Conservation (phyloP, 2,329 filamentous ascomycete genomes). For the Phyllosticta capitalensis region DNA sequence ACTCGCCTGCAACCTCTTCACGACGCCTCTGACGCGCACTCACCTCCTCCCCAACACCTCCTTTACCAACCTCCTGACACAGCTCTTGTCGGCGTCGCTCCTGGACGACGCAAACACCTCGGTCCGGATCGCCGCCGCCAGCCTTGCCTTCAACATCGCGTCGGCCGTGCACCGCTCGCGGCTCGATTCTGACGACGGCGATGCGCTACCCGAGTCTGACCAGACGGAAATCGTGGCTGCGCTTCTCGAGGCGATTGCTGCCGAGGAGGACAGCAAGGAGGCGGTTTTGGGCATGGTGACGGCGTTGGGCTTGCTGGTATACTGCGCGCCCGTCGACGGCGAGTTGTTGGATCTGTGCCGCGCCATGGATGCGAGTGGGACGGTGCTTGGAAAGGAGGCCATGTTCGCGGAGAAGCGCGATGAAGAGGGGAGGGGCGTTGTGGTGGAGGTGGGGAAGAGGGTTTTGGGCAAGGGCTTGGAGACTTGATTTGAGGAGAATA, state of each 20-base stretch:
- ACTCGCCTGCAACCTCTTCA: conserved; percentile 76
- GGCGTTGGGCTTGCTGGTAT: conserved; percentile 66
- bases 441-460: conserved; percentile 7
- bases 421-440: background rate
- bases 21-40: conserved; percentile 58
- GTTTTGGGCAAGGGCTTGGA: conserved; percentile 8
- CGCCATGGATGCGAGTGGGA: conserved; percentile 56
- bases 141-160: conserved; percentile 74
- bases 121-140: conserved; percentile 71
- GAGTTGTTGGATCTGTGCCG: conserved; percentile 72
- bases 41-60: conserved; percentile 47
- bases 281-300: conserved; percentile 68
- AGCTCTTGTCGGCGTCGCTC: conserved; percentile 67
- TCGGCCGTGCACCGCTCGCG: conserved; percentile 59
- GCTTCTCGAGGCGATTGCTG: conserved; percentile 60
- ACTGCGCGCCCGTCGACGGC: conserved; percentile 58
- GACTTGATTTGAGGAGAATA: conserved; percentile 1
- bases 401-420: conserved; percentile 1
- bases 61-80: conserved; percentile 44
- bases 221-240: conserved; percentile 77
- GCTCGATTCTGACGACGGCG: conserved; percentile 28
- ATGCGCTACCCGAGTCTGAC: conserved; percentile 55
- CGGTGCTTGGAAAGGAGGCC: conserved; percentile 1
- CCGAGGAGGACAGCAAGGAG: conserved; percentile 48
- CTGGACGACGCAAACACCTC: conserved; percentile 66